Evolutionary conservation across 108 stramenopile species (phyloP), one percentile per base, ranked within the genome.

Genomic region (Schizochytrium sp.): DNA sequence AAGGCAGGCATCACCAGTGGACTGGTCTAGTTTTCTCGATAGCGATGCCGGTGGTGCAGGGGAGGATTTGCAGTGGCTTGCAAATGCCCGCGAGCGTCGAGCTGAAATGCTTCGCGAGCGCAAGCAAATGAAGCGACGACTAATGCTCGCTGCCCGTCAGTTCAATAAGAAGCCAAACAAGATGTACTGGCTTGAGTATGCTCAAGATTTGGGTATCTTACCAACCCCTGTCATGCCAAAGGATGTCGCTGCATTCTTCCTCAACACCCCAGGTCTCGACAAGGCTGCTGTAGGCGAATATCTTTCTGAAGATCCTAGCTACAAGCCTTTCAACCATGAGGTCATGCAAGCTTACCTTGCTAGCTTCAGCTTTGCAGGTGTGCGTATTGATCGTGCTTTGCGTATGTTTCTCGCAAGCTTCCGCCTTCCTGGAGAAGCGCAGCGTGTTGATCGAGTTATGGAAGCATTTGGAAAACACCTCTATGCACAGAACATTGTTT

Each of bases 381-480:
- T 91, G 64, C 61, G 88, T 7, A 97, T 99, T 93, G 95, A 96
- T 56, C 90, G 93, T 19, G 95, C 97, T 2, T 92, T 99, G 45
- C 94, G 97, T 45, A 87, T 92, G 15, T 98, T 96, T 88, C 92
- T 99, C 60, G 92, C 91, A 49, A 91, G 92, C 72, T 99, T 99
- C 76, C 94, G 97, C 57, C 89, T 99, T 87, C 98, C 98, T 19
- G 98, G 98, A 19, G 98, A 99, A 93, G 97, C 97, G 7, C 98
- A 99, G 91, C 96, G 96, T 89, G 98, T 99, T 72, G 97, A 98
- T 91, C 92, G 97, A 61, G 90, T 99, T 61, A 98, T 99, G 98
- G 98, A 98, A 87, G 95, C 96, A 7, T 98, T 99, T 88, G 95
- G 97, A 4, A 91, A 93, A 55, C 92, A 95, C 90, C 91, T 95